Evolutionary conservation across 208 protist species (phyloP).

Genomic region (Polymyxa betae): DNA sequence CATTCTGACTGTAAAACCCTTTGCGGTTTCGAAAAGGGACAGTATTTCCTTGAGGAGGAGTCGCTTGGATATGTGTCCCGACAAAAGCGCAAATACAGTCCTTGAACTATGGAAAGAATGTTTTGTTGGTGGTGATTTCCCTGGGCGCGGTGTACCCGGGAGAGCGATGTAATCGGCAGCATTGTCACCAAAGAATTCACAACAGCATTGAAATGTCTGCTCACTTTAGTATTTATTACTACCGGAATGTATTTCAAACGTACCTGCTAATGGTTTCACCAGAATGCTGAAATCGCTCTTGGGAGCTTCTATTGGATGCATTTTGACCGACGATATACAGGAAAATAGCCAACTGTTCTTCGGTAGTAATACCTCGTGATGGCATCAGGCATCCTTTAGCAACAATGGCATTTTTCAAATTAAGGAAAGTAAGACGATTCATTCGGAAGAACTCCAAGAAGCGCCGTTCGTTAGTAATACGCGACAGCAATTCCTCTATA

Average conservation of each 20-base stretch:
- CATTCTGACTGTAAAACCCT: not conserved
- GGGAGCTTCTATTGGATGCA: not conserved
- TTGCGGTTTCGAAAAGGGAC: not conserved
- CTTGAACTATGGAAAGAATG: not conserved
- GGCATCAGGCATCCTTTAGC: not conserved
- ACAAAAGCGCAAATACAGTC: not conserved
- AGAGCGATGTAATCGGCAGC: not conserved
- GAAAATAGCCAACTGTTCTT: not conserved
- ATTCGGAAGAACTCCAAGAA: slow-evolving; percentile 7
- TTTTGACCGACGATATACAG: not conserved
- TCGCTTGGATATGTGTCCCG: not conserved
- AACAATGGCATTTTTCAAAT: not conserved
- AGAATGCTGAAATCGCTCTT: slow-evolving; percentile 14
- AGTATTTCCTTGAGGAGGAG: not conserved
- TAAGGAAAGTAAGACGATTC: not conserved
- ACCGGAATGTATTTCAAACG: not conserved
- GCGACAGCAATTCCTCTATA: not conserved
- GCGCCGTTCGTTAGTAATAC: not conserved
- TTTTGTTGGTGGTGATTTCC: not conserved
- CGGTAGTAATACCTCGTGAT: not conserved
- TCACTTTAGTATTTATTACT: not conserved
- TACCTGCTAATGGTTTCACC: not conserved
- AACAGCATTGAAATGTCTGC: not conserved
- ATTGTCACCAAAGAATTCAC: not conserved
- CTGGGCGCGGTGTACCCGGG: not conserved